Percentiles rank a stretch among this genome's conserved stretches.
Evolutionary conservation across 805 yeast species (phyloP).

Genomic region (Nakazawaea wyomingensis): DNA sequence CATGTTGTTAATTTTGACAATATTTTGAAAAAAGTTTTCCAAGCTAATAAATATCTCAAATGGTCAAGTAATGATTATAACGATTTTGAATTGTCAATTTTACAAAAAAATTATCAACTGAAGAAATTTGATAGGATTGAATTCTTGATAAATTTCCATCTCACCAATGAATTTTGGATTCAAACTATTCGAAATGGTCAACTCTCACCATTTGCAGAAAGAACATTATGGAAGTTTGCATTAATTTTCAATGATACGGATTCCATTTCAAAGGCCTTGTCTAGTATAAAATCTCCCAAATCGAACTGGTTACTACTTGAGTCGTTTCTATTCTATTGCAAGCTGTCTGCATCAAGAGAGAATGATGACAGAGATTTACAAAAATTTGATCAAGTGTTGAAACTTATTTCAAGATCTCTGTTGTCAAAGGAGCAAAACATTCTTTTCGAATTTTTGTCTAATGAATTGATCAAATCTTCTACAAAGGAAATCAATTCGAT

Average conservation of each 20-base stretch:
- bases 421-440: background rate
- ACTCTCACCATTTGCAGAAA: slow-evolving; percentile 6
- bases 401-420: background rate
- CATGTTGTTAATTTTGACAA: background rate
- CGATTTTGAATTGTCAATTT: slow-evolving; percentile 8
- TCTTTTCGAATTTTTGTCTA: background rate
- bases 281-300: background rate
- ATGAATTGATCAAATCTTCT: background rate
- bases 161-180: slow-evolving; percentile 3
- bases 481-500: background rate
- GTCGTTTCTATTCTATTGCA: slow-evolving; percentile 2
- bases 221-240: slow-evolving; percentile 11
- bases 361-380: too few species aligned
- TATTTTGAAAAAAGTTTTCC: background rate
- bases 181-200: background rate
- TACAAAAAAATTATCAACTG: slow-evolving; percentile 8
- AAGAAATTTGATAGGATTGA: background rate
- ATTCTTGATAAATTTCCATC: background rate
- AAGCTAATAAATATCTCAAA: slow-evolving; percentile 2
- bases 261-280: background rate
- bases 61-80: slow-evolving; percentile 6
- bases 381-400: background rate
- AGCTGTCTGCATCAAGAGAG: background rate
- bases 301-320: slow-evolving; percentile 9
- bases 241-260: background rate